Conservation (phyloP, 345 rosid genomes). For the Citrus australasica region DNA sequence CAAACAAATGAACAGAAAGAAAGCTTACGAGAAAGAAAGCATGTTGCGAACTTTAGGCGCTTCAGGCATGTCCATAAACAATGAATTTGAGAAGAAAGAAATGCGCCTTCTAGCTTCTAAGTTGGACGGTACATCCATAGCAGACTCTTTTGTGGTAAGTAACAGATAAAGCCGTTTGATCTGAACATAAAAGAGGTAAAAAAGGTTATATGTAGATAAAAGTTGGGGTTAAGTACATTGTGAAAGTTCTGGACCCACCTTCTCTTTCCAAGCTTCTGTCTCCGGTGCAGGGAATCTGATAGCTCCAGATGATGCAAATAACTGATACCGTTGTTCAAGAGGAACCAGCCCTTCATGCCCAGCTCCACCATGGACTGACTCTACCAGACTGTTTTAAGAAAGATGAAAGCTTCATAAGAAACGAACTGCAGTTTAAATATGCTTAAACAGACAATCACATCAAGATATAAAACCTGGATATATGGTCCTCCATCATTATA, state of each 20-base stretch:
- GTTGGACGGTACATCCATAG: constrained; percentile 99
- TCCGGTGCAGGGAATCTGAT: constrained; percentile 70
- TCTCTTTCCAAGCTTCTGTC: constrained; percentile 97
- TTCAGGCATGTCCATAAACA: constrained; percentile 95
- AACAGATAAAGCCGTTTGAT: constrained; percentile 70
- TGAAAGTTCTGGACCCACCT: constrained; percentile 38
- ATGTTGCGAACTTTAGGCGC: constrained; percentile 99
- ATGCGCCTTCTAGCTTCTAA: constrained; percentile 97
- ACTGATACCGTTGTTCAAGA: constrained; percentile 56
- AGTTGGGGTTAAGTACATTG: background rate
- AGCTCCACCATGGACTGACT: constrained; percentile 66
- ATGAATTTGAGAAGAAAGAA: constrained; percentile 95
- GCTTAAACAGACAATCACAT: background rate
- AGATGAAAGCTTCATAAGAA: constrained; percentile 12
- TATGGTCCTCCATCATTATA: constrained; percentile 76
- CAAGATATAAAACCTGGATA: constrained; percentile 49
- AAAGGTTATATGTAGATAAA: background rate
- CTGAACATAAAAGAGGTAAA: constrained; percentile 29
- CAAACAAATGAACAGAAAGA: background rate
- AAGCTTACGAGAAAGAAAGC: constrained; percentile 98
- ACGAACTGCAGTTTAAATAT: constrained; percentile 2
- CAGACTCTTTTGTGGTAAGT: constrained; percentile 97
- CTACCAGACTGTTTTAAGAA: constrained; percentile 51
- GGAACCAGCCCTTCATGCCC: constrained; percentile 64
- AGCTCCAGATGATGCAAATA: constrained; percentile 93